These are phyloP conservation scores for Daldinia caldariorum DNA, from an alignment of 495 filamentous ascomycete species.

Conservation along the genomic window DNA sequence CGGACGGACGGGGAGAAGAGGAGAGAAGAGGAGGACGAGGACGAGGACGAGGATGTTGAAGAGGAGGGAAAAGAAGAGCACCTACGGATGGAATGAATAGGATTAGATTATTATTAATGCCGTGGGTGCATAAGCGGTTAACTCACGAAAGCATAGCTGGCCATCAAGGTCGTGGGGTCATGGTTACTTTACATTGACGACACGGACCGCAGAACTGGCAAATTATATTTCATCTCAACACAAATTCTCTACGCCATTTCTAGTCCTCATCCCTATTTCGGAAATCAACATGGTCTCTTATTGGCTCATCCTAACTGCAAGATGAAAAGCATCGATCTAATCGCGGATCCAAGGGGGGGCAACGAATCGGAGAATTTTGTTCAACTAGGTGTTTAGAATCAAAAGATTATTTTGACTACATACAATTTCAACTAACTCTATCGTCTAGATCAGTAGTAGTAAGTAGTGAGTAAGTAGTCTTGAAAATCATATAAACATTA, in stretches of 20 bases:
- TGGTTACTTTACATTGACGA: constrained; percentile 38
- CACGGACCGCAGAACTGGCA: constrained; percentile 18
- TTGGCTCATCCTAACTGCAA: constrained; percentile 15
- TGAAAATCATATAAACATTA: not conserved
- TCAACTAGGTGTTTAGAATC: constrained; percentile 21
- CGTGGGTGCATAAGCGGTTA: constrained; percentile 24
- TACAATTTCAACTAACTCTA: constrained; percentile 14
- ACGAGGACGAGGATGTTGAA: no score
- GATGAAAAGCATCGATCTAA: constrained; percentile 7
- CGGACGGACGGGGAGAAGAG: no score
- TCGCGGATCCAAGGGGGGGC: not conserved
- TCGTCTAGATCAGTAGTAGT: not conserved
- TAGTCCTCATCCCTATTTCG: constrained; percentile 32
- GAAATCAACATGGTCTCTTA: constrained; percentile 10
- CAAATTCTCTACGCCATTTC: constrained; percentile 14
- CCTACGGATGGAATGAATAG: not conserved
- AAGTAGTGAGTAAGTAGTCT: not conserved
- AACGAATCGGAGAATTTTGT: constrained; percentile 33
- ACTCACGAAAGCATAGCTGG: constrained; percentile 24
- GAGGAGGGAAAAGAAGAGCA: no score
- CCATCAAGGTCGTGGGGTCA: constrained; percentile 49
- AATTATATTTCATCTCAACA: constrained; percentile 23
- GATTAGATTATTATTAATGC: constrained; percentile 14
- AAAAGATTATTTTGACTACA: constrained; percentile 33
- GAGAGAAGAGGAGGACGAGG: no score